phyloP scores from a whole-genome alignment of 148 eudicot genomes.

The Agrostemma githago region DNA sequence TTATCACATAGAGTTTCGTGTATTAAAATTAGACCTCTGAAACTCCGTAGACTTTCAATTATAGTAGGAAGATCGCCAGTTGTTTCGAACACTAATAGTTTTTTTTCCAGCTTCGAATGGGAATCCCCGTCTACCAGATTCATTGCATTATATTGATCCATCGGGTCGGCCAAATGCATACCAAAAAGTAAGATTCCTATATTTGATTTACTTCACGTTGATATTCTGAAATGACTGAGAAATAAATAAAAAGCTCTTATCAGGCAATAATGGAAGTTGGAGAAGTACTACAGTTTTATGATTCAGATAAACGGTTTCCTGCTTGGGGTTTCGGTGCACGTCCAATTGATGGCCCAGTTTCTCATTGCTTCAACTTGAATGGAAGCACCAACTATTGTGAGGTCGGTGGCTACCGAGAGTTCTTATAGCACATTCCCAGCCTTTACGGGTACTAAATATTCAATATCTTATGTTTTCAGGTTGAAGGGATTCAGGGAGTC shows the following conservation, averaged over 20 bases:
- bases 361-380: conserved; percentile 97
- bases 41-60: background rate
- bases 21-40: conserved; percentile 10
- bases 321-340: conserved; percentile 99
- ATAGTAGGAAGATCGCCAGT: conserved; percentile 10
- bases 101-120: conserved; percentile 93
- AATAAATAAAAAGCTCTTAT: conserved; percentile 18
- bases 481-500: conserved; percentile 95
- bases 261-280: conserved; percentile 93
- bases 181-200: conserved; percentile 65
- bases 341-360: conserved; percentile 97
- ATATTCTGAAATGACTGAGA: conserved; percentile 1
- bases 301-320: conserved; percentile 85
- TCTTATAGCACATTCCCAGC: background rate
- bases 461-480: conserved; percentile 40
- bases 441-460: conserved; percentile 6
- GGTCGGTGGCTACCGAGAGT: conserved; percentile 35
- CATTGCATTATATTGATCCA: conserved; percentile 94
- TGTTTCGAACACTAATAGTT: conserved; percentile 16
- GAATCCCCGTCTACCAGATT: conserved; percentile 97
- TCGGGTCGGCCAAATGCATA: conserved; percentile 98
- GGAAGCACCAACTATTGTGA: conserved; percentile 92
- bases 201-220: conserved; percentile 4
- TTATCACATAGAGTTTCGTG: conserved; percentile 12
- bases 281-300: conserved; percentile 91